Evolutionary conservation across 2,329 filamentous ascomycete genomes (phyloP), one percentile per base, ranked within the genome.

Genomic region (Ophiostoma angusticollis): DNA sequence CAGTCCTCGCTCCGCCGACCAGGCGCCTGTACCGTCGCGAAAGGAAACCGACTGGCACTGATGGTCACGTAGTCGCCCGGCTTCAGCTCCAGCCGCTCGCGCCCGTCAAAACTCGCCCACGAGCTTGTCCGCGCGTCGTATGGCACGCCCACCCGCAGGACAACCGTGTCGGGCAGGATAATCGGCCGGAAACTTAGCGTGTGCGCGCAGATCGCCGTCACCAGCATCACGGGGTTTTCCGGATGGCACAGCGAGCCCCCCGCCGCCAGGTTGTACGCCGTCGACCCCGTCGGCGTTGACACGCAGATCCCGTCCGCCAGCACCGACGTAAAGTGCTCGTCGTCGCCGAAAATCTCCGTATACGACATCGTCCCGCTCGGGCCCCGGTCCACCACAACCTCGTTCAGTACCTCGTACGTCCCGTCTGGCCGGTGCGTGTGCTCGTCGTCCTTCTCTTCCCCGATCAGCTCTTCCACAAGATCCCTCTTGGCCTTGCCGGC

Each of bases 41-140:
- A 91, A 0, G 84, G 84, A 52, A 81, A 49, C 29, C 84, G 63
- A 48, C 78, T 84, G 3, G 84, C 84, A 48, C 80, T 84, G 45
- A 91, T 80, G 2, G 83, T 89, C 5, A 89, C 82, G 55, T 91
- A 91, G 59, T 91, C 84, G 13, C 84, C 84, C 0, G 82, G 80
- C 35, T 63, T 58, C 27, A 91, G 66, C 61, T 91, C 83, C n/a
- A 84, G 62, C 61, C 86, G 76, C 64, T 95, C 85, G 45, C 86
- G 74, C 2, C 91, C 91, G 58, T 98, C 91, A 56, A 98, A 98
- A 58, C 85, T 93, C n/a, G 87, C 91, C 89, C 91, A 98, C 29
- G 82, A 87, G 49, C 77, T 81, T 5, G 85, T 86, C 35, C 91
- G 70, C 8, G 87, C 84, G 58, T 93, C 80, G 57, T 94, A 96